Evolutionary conservation across 768 basidiomycete species (phyloP).

Genomic region (Mycena indigotica): DNA sequence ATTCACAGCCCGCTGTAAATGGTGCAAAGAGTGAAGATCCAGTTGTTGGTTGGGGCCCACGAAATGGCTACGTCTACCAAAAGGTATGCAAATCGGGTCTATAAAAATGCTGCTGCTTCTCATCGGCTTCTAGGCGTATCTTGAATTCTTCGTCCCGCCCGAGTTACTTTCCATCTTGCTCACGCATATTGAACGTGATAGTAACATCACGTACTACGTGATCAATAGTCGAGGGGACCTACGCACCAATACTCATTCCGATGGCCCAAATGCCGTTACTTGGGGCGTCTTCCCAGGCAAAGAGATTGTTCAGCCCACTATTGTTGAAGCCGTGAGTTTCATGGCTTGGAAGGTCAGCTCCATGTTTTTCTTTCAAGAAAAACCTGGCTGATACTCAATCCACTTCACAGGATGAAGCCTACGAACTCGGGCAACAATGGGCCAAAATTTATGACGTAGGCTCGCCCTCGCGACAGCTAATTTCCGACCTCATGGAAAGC

Average conservation of each 20-base stretch:
- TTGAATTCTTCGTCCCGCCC: conserved; percentile 92
- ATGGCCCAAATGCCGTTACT: conserved; percentile 97
- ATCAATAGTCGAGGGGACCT: conserved; percentile 96
- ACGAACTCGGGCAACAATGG: conserved; percentile 91
- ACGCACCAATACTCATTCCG: conserved; percentile 90
- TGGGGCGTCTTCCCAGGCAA: conserved; percentile 99
- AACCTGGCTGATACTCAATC: too few relatives aligned
- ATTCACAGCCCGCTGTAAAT: conserved; percentile 95
- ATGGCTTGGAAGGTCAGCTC: conserved; percentile 92
- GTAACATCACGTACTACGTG: conserved; percentile 92
- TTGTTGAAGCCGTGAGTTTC: conserved; percentile 96
- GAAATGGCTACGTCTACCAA: conserved; percentile 93
- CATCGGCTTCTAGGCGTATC: conserved; percentile 69
- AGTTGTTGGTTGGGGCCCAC: conserved; percentile 90
- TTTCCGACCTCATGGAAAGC: conserved; percentile 77
- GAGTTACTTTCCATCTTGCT: conserved; percentile 72
- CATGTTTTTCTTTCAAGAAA: too few relatives aligned
- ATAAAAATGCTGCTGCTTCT: neutral
- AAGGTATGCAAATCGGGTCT: conserved; percentile 54
- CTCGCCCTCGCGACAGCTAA: conserved; percentile 73
- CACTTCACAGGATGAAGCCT: conserved; percentile 87
- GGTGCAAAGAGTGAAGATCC: conserved; percentile 84
- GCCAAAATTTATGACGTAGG: conserved; percentile 80
- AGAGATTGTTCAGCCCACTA: conserved; percentile 94
- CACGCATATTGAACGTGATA: conserved; percentile 81